Evolutionary conservation across 1,284 basidiomycete genomes (phyloP), one percentile per base, ranked within the genome.

Genomic region (Cerioporus squamosus): DNA sequence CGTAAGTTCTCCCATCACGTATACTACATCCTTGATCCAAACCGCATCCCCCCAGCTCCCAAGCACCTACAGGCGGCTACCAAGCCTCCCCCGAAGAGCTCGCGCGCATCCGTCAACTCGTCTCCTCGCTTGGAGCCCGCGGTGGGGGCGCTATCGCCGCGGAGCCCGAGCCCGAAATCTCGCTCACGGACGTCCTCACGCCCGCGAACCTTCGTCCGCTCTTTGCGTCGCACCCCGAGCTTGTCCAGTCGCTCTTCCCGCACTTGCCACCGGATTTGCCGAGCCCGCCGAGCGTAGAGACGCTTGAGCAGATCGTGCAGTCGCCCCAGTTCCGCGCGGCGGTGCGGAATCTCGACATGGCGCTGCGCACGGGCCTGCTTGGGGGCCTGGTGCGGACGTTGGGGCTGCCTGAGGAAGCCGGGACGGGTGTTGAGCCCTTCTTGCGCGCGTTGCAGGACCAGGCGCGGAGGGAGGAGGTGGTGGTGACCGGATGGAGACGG

Each of bases 371-470:
- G 0, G 91, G 91, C 4, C 71, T 90, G 49, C 73, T 93, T 2
- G 88, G 87, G 10, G 83, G 81, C 1, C 76, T 93, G 7, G 90
- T 93, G 29, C 77, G 86, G 44, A 80, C 83, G n/a, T 75, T 94
- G 5, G 91, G 91, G 2, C 74, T 94, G 31, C 90, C 91, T 0
- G 88, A 88, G 67, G 90, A 90, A 63, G 91, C 91, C 5, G 91
- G 91, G 0, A 81, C 81, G 1, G 83, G 91, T 4, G 78, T 93
- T 6, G 82, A 78, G 47, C 82, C 88, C 2, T 94, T 93, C 72
- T 75, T 94, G 69, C 78, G 82, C 45, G 90, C 91, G 5, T 80
- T 94, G 23, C 84, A 83, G 60, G 87, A 89, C 57, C 90, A 93
- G 70, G 90, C 87, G n/a, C 76, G 81, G 59, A 76, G 79, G 53